These are phyloP conservation scores for Paecilomyces sp. DNA, from an alignment of 2,329 filamentous ascomycete genomes.

Conservation along the genomic window DNA sequence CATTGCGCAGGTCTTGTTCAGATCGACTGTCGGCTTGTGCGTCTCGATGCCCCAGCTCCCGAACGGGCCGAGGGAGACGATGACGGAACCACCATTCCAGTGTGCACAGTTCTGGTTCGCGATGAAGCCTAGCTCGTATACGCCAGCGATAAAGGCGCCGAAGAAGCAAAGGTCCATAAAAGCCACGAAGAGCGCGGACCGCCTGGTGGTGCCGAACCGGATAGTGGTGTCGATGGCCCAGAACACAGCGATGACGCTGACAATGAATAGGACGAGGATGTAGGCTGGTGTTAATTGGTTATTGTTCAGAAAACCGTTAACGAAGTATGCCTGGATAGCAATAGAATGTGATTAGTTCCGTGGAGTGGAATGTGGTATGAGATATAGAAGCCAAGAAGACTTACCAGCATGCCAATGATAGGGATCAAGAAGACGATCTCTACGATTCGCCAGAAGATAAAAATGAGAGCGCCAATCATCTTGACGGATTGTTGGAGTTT, in stretches of 20 bases:
- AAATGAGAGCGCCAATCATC: conserved; percentile 50
- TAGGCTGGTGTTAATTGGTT: conserved; percentile 54
- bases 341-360: neutral
- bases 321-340: conserved; percentile 47
- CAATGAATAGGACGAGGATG: conserved; percentile 59
- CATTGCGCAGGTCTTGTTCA: conserved; percentile 80
- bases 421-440: conserved; percentile 58
- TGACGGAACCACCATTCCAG: conserved; percentile 48
- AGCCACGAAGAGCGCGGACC: conserved; percentile 53
- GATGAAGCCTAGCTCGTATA: conserved; percentile 53
- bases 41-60: conserved; percentile 45
- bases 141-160: conserved; percentile 56
- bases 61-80: conserved; percentile 56
- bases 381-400: conserved; percentile 8
- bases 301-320: conserved; percentile 50
- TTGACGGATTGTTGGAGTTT: conserved; percentile 15
- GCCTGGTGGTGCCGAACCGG: conserved; percentile 51
- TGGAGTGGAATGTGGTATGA: conserved; percentile 1
- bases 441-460: conserved; percentile 54
- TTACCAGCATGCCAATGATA: conserved; percentile 54
- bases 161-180: conserved; percentile 57
- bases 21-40: conserved; percentile 43
- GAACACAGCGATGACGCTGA: conserved; percentile 53
- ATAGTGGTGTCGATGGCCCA: conserved; percentile 57
- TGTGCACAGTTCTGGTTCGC: conserved; percentile 59